Base-by-base conservation (phyloP, 371 early-diverging fungal genomes). In the Paraphysoderma sedebokerense region DNA sequence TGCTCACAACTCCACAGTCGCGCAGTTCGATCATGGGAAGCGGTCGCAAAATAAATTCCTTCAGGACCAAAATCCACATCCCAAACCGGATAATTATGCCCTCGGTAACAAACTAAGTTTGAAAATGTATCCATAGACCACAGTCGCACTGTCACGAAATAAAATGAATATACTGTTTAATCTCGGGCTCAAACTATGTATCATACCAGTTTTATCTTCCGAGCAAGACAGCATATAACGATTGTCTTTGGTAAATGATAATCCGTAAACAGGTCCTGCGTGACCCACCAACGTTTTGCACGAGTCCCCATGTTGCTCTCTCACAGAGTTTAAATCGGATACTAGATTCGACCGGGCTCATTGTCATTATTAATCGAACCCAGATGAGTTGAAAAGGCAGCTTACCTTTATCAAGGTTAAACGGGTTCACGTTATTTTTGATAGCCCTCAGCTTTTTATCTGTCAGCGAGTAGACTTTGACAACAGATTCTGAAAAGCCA, bases 71-170 rank as follows among this genome's bases (percentile, higher is more conserved):
- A 82, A 41, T 84, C 78, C 0, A 93, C 81, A 56, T 84, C 85
- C 98, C 98, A 99, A 4, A 99, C 74, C 12, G 99, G 99, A 59
- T 91, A 92, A 59, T 87, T 91, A 67, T 99, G 99, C 24, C 96
- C 93, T 59, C 84, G 86, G 72, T 97, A 99, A 37, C 79, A 76
- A 13, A 85, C 98, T 7, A 99, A 54, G 54, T 89, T 89, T 26
- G 81, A 72, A 49, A 71, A 80, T 6, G 96, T 85, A 35, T 88
- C 87, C 26, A 89, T 65, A 57, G 84, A 85, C 99, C 99, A 99
- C 38, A 99, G 63, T 12, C 98, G 82, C 8, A 87, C 87, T 79
- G 46, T 46, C 11, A n/a, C n/a, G n/a, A n/a, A 53, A 34, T 24
- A 36, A 45, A 17, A 27, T 3, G 3, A 35, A 28, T 26, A 1